These are phyloP conservation scores for Pseudogymnoascus sp. DNA, from an alignment of 2,329 filamentous ascomycete genomes.

Conservation along the genomic window DNA sequence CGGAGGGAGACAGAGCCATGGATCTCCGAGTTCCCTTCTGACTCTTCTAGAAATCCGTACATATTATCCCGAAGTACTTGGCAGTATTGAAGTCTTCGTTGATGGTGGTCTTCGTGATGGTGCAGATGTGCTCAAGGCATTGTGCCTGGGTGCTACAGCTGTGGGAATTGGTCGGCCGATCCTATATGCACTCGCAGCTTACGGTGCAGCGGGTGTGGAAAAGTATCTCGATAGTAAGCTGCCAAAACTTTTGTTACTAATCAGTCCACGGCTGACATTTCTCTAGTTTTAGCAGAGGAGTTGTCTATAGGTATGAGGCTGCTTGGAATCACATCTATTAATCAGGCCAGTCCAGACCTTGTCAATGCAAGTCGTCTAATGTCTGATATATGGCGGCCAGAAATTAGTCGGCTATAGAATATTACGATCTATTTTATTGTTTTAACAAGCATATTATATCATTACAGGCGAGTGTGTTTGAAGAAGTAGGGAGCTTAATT, in stretches of 20 bases:
- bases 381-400: background rate
- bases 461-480: no score
- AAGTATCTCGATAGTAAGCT: slow-evolving; percentile 10
- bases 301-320: slow-evolving; percentile 41
- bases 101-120: slow-evolving; percentile 15
- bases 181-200: slow-evolving; percentile 11
- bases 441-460: background rate
- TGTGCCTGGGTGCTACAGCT: slow-evolving; percentile 12
- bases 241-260: background rate
- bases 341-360: slow-evolving; percentile 64
- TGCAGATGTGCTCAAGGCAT: slow-evolving; percentile 14
- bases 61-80: slow-evolving; percentile 14
- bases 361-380: slow-evolving; percentile 44
- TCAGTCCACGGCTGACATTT: background rate
- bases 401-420: background rate
- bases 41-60: slow-evolving; percentile 11
- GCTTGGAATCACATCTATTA: slow-evolving; percentile 36
- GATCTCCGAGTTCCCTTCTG: background rate
- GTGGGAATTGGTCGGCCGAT: slow-evolving; percentile 14
- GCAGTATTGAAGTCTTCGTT: slow-evolving; percentile 14
- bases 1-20: slow-evolving; percentile 39
- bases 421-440: background rate
- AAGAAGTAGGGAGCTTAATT: no score
- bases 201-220: slow-evolving; percentile 11
- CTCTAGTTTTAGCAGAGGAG: slow-evolving; percentile 31